These are phyloP conservation scores for Pilatotrama ljubarskyi DNA, from an alignment of 768 basidiomycete species.

Conservation along the genomic window DNA sequence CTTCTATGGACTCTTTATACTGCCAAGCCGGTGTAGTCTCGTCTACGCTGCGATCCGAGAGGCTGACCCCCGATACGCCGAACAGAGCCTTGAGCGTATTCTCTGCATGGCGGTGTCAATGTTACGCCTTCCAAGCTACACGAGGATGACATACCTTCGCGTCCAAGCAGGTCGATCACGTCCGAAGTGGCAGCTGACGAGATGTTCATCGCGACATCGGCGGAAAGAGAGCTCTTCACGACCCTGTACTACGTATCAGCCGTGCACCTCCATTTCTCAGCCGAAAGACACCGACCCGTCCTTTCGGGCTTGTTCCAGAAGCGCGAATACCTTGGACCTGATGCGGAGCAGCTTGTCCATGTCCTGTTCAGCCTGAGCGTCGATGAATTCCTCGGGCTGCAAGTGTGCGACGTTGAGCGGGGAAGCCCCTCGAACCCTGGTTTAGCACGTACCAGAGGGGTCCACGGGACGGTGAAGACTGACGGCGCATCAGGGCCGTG, in stretches of 20 bases:
- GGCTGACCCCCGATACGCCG: conserved; percentile 71
- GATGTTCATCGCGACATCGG: conserved; percentile 64
- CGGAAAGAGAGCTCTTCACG: conserved; percentile 77
- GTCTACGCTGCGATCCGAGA: conserved; percentile 47
- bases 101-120: conserved; percentile 50
- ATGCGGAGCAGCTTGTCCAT: conserved; percentile 66
- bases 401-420: too few relatives aligned
- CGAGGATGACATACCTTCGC: conserved; percentile 34
- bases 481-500: conserved; percentile 43
- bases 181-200: conserved; percentile 36
- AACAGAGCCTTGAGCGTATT: conserved; percentile 69
- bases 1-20: conserved; percentile 43
- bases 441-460: conserved; percentile 55
- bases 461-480: conserved; percentile 75
- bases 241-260: conserved; percentile 42
- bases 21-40: conserved; percentile 48
- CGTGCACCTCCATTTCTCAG: neutral
- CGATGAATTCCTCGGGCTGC: conserved; percentile 64
- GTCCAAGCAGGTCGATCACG: conserved; percentile 44
- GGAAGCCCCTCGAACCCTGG: too few relatives aligned
- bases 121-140: too few relatives aligned
- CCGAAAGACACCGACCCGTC: conserved; percentile 56
- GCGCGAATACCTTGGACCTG: conserved; percentile 57
- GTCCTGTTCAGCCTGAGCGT: conserved; percentile 53
- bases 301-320: conserved; percentile 75